A percentile compares a stretch with the other conserved stretches of the same genome.
Evolutionary conservation across 257 asterid species (phyloP).

Genomic region (Ocimum tenuiflorum): DNA sequence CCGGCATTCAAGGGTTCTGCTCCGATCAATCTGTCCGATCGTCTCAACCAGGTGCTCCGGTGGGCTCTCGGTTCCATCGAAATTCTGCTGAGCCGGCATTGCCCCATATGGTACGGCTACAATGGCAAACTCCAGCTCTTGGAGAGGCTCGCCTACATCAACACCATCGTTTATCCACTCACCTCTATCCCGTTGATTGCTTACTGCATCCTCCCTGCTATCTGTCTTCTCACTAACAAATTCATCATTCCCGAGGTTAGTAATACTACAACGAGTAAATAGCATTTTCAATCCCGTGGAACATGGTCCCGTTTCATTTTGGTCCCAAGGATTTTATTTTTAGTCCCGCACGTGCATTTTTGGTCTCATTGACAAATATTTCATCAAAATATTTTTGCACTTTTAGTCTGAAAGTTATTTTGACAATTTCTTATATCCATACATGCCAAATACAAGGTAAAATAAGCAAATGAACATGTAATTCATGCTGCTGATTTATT

Average conservation of each 20-base stretch:
- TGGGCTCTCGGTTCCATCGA: slow-evolving; percentile 96
- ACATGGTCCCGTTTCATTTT: no score
- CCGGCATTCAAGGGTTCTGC: slow-evolving; percentile 96
- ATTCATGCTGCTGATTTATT: no score
- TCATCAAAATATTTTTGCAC: no score
- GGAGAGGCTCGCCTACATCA: slow-evolving; percentile 79
- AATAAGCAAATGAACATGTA: no score
- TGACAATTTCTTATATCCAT: no score
- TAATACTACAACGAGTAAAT: no score
- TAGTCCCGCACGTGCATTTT: no score
- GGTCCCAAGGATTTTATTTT: no score
- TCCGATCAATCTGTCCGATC: slow-evolving; percentile 91
- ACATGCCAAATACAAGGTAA: no score
- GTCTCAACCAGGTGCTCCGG: slow-evolving; percentile 87
- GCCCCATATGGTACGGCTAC: slow-evolving; percentile 92
- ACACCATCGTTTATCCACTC: slow-evolving; percentile 78
- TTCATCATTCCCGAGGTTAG: slow-evolving; percentile 76
- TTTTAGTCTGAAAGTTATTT: no score
- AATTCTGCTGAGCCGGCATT: slow-evolving; percentile 80
- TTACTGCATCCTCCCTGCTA: slow-evolving; percentile 79
- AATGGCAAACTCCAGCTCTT: slow-evolving; percentile 55
- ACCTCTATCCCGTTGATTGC: slow-evolving; percentile 79
- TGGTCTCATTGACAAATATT: no score
- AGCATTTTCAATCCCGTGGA: no score
- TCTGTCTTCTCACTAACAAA: slow-evolving; percentile 80